Base-by-base conservation (phyloP, 2,329 filamentous ascomycete species). In the Alternaria novae-zelandiae region DNA sequence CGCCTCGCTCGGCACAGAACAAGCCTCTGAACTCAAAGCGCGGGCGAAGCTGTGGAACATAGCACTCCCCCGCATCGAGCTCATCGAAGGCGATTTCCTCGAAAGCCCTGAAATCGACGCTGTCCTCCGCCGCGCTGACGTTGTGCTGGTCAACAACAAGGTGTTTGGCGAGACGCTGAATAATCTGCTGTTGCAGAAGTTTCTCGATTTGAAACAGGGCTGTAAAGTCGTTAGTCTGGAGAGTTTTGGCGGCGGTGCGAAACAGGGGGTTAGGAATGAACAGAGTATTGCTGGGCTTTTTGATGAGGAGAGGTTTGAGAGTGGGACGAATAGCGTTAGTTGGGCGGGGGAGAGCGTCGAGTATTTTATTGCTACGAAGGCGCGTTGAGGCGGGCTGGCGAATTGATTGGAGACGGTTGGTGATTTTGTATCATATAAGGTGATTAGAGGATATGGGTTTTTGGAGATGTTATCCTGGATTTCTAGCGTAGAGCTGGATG, bases 111-210 rank as follows among this genome's bases (percentile, higher is more conserved):
- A 85, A 61, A 93, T 97, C 53, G 86, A 90, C 63, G 86, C 89
- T 23, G 90, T 90, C 8, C 85, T 99, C 54, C 90, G 91, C 78
- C 88, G 90, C 58, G 95, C 96, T 2, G 96, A 99, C 77, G 94
- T 98, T n/a, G 88, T 99, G 17, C 87, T 99, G 25, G 95, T 98
- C 73, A 99, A 99, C 84, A 99, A 99, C 82, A 94, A 98, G 81
- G 96, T 94, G 3, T 99, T 99, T 81, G 94, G 91, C 6, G 90
- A 94, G 13, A 86, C 90, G 71, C 87, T 97, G 59, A 99, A 98
- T 81, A 91, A 93, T 75, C 88, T 89, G 65, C 85, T 99, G 49
- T 88, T 95, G 69, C 89, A 93, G 72, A 93, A 97, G 83, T 98
- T 99, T 75, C 83, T 99, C 64, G 96, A 99, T 75, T 84, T 98